Conservation (phyloP, 148 eudicot species). For the Chenopodium formosanum region DNA sequence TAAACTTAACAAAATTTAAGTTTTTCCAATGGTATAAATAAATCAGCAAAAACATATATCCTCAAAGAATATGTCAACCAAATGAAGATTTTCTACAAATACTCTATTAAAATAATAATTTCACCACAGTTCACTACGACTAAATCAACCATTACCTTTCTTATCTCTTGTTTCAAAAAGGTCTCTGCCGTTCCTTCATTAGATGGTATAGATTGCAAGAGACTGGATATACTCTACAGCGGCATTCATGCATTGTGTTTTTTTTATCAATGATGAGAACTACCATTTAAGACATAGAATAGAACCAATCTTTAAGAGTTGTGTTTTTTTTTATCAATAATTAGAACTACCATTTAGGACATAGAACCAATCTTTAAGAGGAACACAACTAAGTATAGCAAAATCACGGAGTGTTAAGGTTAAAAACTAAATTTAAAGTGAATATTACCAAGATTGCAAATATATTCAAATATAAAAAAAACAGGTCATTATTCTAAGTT, state of each 20-base stretch:
- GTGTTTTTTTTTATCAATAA: too few species aligned
- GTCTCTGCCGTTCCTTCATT: slow-evolving; percentile 60
- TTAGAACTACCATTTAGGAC: too few species aligned
- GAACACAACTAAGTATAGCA: background rate
- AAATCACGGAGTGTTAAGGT: background rate
- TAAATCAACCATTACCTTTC: slow-evolving; percentile 54
- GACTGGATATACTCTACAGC: background rate
- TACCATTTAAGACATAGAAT: background rate
- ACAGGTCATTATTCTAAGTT: slow-evolving; percentile 55
- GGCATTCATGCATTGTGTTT: background rate
- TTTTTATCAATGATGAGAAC: background rate
- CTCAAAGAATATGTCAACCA: background rate
- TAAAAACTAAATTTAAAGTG: background rate
- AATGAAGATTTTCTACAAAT: background rate
- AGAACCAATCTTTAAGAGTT: background rate
- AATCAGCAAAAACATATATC: background rate
- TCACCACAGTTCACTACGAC: background rate
- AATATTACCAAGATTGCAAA: slow-evolving; percentile 13
- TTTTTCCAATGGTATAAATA: too few species aligned
- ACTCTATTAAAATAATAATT: background rate
- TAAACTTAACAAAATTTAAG: background rate
- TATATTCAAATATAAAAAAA: slow-evolving; percentile 85
- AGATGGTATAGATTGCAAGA: background rate
- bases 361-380: background rate
- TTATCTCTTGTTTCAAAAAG: slow-evolving; percentile 82